Evolutionary conservation across 164 flowering plant genomes (phyloP).

Genomic region (Chimonanthus praecox): DNA sequence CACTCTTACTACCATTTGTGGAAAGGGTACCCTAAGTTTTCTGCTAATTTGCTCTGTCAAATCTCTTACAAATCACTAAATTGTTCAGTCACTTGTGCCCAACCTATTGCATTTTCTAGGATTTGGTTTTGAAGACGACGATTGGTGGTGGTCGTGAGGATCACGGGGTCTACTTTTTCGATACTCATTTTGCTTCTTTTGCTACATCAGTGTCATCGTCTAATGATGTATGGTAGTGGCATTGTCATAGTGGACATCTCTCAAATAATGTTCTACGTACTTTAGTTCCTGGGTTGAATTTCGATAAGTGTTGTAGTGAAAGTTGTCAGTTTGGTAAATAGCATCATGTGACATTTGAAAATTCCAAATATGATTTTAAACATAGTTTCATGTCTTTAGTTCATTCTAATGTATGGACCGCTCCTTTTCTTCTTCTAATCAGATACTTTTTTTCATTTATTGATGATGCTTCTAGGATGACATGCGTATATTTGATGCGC

Average conservation of each 20-base stretch:
- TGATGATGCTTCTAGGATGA: neutral
- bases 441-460: neutral
- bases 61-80: neutral
- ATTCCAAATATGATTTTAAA: neutral
- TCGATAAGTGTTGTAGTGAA: neutral
- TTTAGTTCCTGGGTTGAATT: neutral
- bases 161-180: neutral
- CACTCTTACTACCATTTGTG: no score
- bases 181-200: neutral
- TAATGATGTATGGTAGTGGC: neutral
- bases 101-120: neutral
- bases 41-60: neutral
- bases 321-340: neutral
- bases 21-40: neutral
- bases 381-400: neutral
- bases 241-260: neutral
- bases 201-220: neutral
- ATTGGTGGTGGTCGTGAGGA: neutral
- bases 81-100: neutral
- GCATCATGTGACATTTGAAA: neutral
- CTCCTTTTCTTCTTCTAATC: neutral
- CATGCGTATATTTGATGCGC: neutral
- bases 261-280: neutral
- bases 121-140: neutral
- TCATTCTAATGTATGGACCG: neutral